phyloP scores from a whole-genome alignment of 495 filamentous ascomycete genomes.

The Tuber magnatum region DNA sequence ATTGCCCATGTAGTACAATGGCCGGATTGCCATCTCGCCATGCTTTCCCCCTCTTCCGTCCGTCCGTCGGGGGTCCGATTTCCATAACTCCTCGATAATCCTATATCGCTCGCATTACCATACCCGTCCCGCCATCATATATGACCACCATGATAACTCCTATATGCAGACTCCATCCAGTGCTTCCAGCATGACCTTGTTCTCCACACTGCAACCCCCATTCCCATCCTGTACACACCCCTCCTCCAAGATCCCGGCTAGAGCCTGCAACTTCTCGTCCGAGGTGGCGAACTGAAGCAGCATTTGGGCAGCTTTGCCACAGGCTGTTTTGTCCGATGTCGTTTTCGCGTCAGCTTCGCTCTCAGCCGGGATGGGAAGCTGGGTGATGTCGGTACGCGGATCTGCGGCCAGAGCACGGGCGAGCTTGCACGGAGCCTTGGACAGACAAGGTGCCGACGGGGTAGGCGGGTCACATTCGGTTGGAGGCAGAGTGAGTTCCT shows the following conservation, averaged over 20 bases:
- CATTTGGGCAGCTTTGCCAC: conserved; percentile 31
- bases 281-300: conserved; percentile 36
- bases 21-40: too few relatives aligned
- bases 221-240: conserved; percentile 26
- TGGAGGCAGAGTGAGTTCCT: neutral
- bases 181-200: conserved; percentile 30
- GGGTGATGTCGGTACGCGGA: neutral
- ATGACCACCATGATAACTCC: neutral
- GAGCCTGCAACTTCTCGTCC: conserved; percentile 30
- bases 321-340: conserved; percentile 27
- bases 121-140: neutral
- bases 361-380: neutral
- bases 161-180: conserved; percentile 23
- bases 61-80: neutral
- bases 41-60: neutral
- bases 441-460: neutral
- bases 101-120: neutral
- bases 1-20: too few relatives aligned
- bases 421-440: neutral
- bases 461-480: neutral
- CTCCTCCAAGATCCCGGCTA: conserved; percentile 27
- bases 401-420: neutral
- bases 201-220: conserved; percentile 37
- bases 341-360: conserved; percentile 13
- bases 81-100: neutral